Evolutionary conservation across 805 yeast species (phyloP), one percentile per base, ranked within the genome.

Genomic region (Starmera amethionina): DNA sequence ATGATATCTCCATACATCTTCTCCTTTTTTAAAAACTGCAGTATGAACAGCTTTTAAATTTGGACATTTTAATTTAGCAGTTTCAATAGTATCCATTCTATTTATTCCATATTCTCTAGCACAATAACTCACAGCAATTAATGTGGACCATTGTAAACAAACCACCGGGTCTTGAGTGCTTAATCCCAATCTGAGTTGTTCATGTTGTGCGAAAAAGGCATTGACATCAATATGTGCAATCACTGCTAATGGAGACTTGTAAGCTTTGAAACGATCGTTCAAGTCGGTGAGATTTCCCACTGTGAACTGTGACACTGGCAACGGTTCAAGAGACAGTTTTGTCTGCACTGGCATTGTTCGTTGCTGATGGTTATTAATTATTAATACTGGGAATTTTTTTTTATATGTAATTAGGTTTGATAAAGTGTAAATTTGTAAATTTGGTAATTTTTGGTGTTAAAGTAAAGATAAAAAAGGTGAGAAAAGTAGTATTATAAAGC

Each of bases 171-270:
- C 89, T 3, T 77, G 75, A 2, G 64, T 65, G 2, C 78, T 60
- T 13, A 82, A 61, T 0, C 81, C 81, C 14, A 86, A 67, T 34
- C 96, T 62, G 6, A 85, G 65, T 48, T 82, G 90, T 52, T 93
- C 97, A 28, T 82, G 93, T 55, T 93, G 98, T 0, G 98, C 96
- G 60, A 84, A 93, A 59, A 89, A 93, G 11, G 97, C 97, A 62
- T 93, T 95, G 51, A 87, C 73, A 61, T 93, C 98, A 19, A 93
- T 72, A 51, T 88, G 94, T 8, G 82, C 88, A 32, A 93, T 73
- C 19, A 83, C 82, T 0, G 96, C 69, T 10, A 90, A 63, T 2
- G 90, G 86, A 44, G 88, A 79, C 7, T 53, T 50, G 55, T 73
- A 79, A 3, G 93, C 65, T 11, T 59, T 65, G 2, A 52, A 47